phyloP scores from a whole-genome alignment of 345 rosid genomes.

The Aquilaria malaccensis region DNA sequence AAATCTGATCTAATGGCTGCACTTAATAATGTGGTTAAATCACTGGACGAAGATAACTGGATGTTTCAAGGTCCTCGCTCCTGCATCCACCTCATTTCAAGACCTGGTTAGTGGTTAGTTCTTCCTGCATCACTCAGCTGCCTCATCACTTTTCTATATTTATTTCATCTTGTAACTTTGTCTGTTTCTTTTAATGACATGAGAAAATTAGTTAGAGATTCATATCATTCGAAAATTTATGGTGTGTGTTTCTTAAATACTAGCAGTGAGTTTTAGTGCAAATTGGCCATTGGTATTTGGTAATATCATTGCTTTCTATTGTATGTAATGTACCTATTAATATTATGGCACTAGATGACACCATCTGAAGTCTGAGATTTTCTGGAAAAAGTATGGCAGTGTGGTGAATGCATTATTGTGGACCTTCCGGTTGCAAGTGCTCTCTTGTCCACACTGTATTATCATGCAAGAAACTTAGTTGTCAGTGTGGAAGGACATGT shows the following conservation, averaged over 20 bases:
- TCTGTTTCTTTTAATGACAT: background rate
- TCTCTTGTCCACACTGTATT: too few species aligned
- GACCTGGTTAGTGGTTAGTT: slow-evolving; percentile 43
- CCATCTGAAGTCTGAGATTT: too few species aligned
- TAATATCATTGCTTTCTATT: background rate
- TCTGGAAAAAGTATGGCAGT: too few species aligned
- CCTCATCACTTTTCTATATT: background rate
- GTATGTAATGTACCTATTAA: background rate
- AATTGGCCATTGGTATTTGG: background rate
- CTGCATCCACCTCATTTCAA: slow-evolving; percentile 65
- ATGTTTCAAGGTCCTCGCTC: slow-evolving; percentile 91
- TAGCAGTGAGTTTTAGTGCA: background rate
- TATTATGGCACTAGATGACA: too few species aligned
- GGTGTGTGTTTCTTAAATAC: background rate
- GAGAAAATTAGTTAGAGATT: background rate
- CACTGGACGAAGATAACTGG: slow-evolving; percentile 92
- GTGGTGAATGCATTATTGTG: too few species aligned
- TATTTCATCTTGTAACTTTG: background rate
- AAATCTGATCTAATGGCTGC: slow-evolving; percentile 71
- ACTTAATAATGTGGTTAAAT: slow-evolving; percentile 72
- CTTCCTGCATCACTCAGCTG: background rate
- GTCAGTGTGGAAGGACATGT: too few species aligned
- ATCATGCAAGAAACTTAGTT: too few species aligned
- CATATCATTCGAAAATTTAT: too few species aligned
- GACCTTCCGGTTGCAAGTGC: too few species aligned